Base-by-base conservation (phyloP, 2,329 filamentous ascomycete genomes). In the Aspergillus floridensis region DNA sequence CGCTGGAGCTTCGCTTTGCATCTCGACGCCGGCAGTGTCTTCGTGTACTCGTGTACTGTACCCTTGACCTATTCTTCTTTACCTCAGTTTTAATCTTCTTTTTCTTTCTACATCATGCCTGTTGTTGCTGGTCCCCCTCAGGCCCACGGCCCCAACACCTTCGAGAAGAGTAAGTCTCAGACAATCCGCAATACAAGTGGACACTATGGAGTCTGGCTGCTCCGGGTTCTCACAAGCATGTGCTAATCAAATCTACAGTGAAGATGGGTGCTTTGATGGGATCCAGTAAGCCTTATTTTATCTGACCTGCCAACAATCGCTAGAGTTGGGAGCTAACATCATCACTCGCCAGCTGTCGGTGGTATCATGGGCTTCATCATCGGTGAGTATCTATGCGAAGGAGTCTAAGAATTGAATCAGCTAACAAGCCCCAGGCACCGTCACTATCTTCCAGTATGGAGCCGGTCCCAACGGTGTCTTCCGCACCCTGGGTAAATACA, bases 231-330 rank as follows among this genome's bases (percentile, higher is more conserved):
- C 8, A 38, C 21, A 46, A n/a, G 21, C 35, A 56, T 60, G 56
- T 59, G 51, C 70, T 74, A 72, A 80, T 75, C 29, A 62, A 41
- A 46, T 59, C 52, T 65, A 69, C 75, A 96, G 92, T 93, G 77
- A 97, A 96, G 83, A 97, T 98, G 92, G 95, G 95, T 69, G 92
- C 90, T 64, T 88, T 99, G 88, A 98, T 98, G 92, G 95, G 95
- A 69, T 91, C 92, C 76, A 96, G 93, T 98, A 90, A 51, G 22
- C 29, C 26, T 32, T 24, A 14, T 6, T 29, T 44, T 32, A 49
- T 60, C 12, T 16, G 5, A 48, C 8, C 14, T n/a, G 5, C 51
- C 10, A 29, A 22, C 14, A 31, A 29, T 58, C 10, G n/a, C 10
- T 21, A 26, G 59, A 58, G 24, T 8, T 56, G 2, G 26, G 32